A percentile compares a stretch with the other conserved stretches of the same genome.
phyloP scores from a whole-genome alignment of 2,329 filamentous ascomycete genomes.

The Trichoderma guizhouense region DNA sequence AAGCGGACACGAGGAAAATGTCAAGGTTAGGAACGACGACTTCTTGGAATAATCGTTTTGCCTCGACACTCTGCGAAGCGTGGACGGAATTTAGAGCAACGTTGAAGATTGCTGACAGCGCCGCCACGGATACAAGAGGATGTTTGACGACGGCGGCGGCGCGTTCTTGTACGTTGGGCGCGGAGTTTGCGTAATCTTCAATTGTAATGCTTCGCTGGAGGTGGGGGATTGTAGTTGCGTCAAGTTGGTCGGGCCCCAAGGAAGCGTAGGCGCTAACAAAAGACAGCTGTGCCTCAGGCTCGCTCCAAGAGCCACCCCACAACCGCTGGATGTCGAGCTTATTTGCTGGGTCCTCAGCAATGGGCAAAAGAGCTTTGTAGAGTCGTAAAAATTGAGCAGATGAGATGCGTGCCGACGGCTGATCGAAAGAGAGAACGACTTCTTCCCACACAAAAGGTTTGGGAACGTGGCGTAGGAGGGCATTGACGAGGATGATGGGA shows the following conservation, averaged over 20 bases:
- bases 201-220: conserved; percentile 73
- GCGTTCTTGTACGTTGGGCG: conserved; percentile 48
- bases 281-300: conserved; percentile 85
- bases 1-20: conserved; percentile 74
- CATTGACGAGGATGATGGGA: conserved; percentile 56
- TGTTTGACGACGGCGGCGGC: conserved; percentile 69
- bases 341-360: conserved; percentile 54
- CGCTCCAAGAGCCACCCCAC: conserved; percentile 88
- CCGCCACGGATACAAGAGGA: conserved; percentile 83
- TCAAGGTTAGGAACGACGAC: conserved; percentile 71
- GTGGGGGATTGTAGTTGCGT: conserved; percentile 79
- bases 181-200: conserved; percentile 51
- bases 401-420: conserved; percentile 70
- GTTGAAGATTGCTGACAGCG: conserved; percentile 67
- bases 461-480: conserved; percentile 59
- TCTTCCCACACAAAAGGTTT: conserved; percentile 66
- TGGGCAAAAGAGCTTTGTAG: conserved; percentile 72
- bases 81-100: conserved; percentile 60
- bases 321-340: conserved; percentile 78
- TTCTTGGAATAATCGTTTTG: conserved; percentile 63
- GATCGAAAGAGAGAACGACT: conserved; percentile 77
- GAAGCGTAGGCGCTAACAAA: conserved; percentile 86
- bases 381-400: conserved; percentile 76
- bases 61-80: conserved; percentile 60
- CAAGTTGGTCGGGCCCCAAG: conserved; percentile 69